Conservation (phyloP, 1,284 basidiomycete genomes). For the Cystobasidiaceae sp. region DNA sequence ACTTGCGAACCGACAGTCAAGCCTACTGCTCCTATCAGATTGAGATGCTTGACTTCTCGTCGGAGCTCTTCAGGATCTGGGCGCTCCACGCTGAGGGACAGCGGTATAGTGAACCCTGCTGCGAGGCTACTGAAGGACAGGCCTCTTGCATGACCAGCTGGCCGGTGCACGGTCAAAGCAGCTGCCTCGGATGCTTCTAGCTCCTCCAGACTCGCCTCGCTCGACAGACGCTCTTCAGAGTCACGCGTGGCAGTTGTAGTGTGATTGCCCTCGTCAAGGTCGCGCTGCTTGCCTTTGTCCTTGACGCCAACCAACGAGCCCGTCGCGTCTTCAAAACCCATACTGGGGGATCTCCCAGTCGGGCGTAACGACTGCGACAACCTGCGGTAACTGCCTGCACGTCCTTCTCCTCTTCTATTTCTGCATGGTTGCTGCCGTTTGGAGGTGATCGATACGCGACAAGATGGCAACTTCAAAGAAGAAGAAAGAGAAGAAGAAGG, state of each 20-base stretch:
- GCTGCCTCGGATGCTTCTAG: constrained; percentile 6
- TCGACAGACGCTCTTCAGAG: not conserved
- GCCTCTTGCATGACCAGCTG: not conserved
- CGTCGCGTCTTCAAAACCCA: no score
- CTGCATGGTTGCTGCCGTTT: no score
- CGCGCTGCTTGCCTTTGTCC: not conserved
- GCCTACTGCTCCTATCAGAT: constrained; percentile 60
- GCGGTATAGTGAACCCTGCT: not conserved
- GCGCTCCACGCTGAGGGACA: not conserved
- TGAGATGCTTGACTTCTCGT: constrained; percentile 13
- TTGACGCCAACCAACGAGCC: no score
- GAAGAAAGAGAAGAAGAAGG: constrained; percentile 74
- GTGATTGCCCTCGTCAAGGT: not conserved
- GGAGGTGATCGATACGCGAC: no score
- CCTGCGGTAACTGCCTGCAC: no score
- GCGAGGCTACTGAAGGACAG: constrained; percentile 5
- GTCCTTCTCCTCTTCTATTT: no score
- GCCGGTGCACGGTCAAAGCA: not conserved
- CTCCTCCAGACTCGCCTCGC: constrained; percentile 6
- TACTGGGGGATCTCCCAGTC: no score
- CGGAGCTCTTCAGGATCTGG: constrained; percentile 1
- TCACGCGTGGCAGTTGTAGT: no score
- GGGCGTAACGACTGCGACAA: no score
- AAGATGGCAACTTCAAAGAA: constrained; percentile 60
- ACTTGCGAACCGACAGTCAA: constrained; percentile 79